phyloP scores from a whole-genome alignment of 495 filamentous ascomycete species.

The Penicillium bovifimosum region DNA sequence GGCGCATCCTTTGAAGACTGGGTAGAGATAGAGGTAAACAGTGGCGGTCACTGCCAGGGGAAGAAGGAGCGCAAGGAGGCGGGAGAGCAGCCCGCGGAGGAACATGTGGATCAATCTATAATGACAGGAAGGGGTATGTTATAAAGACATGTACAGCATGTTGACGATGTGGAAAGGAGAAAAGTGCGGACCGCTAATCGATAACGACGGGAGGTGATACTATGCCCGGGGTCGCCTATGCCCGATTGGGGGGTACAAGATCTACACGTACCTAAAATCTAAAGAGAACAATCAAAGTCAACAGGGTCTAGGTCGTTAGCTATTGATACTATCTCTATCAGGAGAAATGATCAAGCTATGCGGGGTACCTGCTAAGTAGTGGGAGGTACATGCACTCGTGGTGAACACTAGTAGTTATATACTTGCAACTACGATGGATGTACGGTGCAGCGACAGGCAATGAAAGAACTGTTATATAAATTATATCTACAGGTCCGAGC shows the following conservation, averaged over 20 bases:
- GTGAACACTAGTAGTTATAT: background rate
- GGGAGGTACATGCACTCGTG: background rate
- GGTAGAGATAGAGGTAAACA: conserved; percentile 83
- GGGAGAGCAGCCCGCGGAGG: conserved; percentile 54
- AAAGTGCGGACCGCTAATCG: background rate
- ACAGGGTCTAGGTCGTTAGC: too few species aligned
- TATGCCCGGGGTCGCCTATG: background rate
- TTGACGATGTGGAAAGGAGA: conserved; percentile 4
- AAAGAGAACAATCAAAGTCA: background rate
- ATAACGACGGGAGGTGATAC: background rate
- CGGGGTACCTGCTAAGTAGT: too few species aligned
- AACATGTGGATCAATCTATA: conserved; percentile 36
- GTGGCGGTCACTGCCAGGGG: conserved; percentile 65
- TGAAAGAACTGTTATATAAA: background rate
- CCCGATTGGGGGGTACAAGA: too few species aligned
- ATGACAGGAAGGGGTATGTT: conserved; percentile 10
- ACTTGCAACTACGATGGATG: too few species aligned
- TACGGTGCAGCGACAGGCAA: too few species aligned
- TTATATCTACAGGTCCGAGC: background rate
- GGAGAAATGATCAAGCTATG: background rate
- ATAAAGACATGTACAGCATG: conserved; percentile 20
- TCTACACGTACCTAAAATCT: too few species aligned
- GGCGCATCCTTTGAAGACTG: conserved; percentile 71
- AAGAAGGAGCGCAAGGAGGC: conserved; percentile 58
- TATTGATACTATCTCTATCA: background rate